phyloP scores from a whole-genome alignment of 2,329 filamentous ascomycete species.

The Simplicillium aogashimaense region DNA sequence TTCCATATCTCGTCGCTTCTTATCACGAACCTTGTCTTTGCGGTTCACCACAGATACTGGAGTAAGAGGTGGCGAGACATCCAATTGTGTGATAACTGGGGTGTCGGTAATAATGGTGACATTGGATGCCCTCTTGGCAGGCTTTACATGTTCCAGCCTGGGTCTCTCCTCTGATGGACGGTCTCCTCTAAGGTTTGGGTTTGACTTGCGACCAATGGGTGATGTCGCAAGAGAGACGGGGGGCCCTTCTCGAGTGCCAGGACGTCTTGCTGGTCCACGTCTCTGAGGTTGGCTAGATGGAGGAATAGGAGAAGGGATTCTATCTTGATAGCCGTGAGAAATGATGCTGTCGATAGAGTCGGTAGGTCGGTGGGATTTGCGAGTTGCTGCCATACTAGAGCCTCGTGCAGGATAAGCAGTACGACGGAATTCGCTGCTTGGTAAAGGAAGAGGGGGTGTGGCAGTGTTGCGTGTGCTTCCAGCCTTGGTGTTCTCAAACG shows the following conservation, averaged over 20 bases:
- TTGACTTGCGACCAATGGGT: constrained; percentile 1
- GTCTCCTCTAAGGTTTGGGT: constrained; percentile 1
- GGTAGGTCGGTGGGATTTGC: constrained; percentile 9
- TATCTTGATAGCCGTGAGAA: constrained; percentile 7
- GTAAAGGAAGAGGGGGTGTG: not conserved
- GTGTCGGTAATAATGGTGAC: constrained; percentile 9
- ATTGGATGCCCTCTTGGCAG: not conserved
- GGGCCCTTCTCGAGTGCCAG: not conserved
- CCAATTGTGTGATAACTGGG: constrained; percentile 10
- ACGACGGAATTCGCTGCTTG: constrained; percentile 5
- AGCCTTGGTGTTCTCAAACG: not conserved
- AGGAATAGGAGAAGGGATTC: constrained; percentile 5
- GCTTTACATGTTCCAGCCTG: not conserved
- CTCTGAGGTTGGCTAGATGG: not conserved
- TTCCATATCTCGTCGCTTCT: constrained; percentile 30
- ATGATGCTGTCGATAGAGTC: constrained; percentile 17
- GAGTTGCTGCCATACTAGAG: constrained; percentile 15
- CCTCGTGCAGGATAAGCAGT: constrained; percentile 14
- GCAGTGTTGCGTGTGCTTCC: not conserved
- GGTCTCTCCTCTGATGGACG: not conserved
- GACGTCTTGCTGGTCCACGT: constrained; percentile 1
- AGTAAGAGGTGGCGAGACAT: constrained; percentile 9
- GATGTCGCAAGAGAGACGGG: constrained; percentile 4
- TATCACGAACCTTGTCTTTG: constrained; percentile 26
- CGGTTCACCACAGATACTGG: constrained; percentile 18